Base-by-base conservation (phyloP, 2,329 filamentous ascomycete genomes). In the Thielaviopsis ethacetica region DNA sequence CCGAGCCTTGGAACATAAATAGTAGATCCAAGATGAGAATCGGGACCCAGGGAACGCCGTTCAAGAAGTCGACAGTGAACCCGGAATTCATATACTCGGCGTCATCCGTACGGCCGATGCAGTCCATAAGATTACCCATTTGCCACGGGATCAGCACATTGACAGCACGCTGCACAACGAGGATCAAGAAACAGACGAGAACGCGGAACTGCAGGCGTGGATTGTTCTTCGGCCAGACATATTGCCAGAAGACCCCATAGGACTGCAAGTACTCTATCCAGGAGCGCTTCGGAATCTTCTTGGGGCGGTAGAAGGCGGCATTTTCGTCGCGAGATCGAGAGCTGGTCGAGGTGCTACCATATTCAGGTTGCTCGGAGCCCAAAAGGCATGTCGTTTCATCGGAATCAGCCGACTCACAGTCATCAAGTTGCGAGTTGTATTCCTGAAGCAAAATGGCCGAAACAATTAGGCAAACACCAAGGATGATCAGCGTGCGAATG, bases 251-350 rank as follows among this genome's bases (percentile, higher is more conserved):
- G 56, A 96, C 76, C 13, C 85, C 87, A 70, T 97, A 98, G 53
- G 91, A 90, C 63, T 85, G 84, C 62, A 96, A 75, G 69, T 98
- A 98, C 68, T 97, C 91, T 83, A 87, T 95, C 93, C 93, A 98
- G 57, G 84, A 93, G 64, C 87, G 89, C 65, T 87, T 86, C 2
- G 89, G 91, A 9, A 89, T 80, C 63, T 88, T 91, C 44, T 86
- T 85, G 1, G 91, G 91, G 65, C 91, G 85, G 69, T 94, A 94
- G 76, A 95, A 97, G 5, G 87, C 88, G 10, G 85, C 83, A 24
- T 82, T 81, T 56, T 82, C 79, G 60, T 88, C 84, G 58, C 62
- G 54, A 60, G 60, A 52, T 70, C 66, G 49, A 68, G 62, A 61
- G 63, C 74, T 65, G 64, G 64, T 30, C 60, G 64, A 61, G 30